Evolutionary conservation across 768 basidiomycete species (phyloP).

Genomic region (Mrakia hoshinonis): DNA sequence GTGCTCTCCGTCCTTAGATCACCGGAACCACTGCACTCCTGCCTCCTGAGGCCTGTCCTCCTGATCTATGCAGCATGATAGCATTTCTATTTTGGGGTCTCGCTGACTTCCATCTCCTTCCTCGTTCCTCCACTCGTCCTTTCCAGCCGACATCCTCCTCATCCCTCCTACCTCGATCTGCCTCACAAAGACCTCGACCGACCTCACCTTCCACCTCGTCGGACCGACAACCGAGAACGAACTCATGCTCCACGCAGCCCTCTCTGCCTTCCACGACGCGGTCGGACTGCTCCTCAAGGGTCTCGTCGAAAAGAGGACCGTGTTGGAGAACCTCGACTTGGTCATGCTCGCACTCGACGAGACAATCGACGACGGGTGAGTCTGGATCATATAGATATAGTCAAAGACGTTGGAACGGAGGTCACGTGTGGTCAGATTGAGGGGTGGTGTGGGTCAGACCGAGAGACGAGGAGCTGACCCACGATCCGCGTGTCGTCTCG

Average conservation of each 20-base stretch:
- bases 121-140: background rate
- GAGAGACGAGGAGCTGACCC: too few species aligned
- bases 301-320: constrained; percentile 86
- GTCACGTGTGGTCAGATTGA: background rate
- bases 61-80: background rate
- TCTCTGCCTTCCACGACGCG: constrained; percentile 77
- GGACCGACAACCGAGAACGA: constrained; percentile 85
- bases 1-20: background rate
- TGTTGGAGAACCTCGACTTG: constrained; percentile 88
- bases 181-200: constrained; percentile 87
- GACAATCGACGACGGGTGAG: constrained; percentile 94
- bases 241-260: constrained; percentile 81
- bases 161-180: constrained; percentile 75
- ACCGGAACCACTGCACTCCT: too few species aligned
- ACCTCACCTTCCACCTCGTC: constrained; percentile 89
- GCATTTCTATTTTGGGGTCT: background rate
- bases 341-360: constrained; percentile 90
- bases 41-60: too few species aligned
- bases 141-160: constrained; percentile 82
- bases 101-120: background rate
- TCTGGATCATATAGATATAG: constrained; percentile 25
- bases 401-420: background rate
- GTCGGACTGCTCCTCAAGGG: constrained; percentile 76
- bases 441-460: background rate
- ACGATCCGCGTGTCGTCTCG: background rate